Conservation (phyloP, 2,329 filamentous ascomycete genomes). For the Neofusicoccum laricinum region DNA sequence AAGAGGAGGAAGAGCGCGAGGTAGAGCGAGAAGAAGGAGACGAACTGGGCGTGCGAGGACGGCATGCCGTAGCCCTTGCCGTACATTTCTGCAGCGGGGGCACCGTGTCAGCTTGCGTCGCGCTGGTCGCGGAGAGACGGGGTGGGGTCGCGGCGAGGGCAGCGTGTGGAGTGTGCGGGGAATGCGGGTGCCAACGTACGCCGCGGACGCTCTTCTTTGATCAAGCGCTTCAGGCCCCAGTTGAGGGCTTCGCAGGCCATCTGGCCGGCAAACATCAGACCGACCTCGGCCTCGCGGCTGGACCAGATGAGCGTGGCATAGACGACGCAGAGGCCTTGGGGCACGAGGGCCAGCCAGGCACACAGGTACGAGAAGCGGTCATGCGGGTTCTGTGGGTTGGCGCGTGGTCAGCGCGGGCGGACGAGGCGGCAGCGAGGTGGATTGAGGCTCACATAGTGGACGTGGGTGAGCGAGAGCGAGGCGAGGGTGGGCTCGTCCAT, state of each 20-base stretch:
- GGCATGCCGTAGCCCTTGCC: slow-evolving; percentile 98
- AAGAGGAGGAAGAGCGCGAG: slow-evolving; percentile 80
- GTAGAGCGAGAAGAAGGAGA: slow-evolving; percentile 84
- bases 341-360: slow-evolving; percentile 90
- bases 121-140: background rate
- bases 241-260: slow-evolving; percentile 89
- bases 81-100: slow-evolving; percentile 56
- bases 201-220: slow-evolving; percentile 85
- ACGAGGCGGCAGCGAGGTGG: background rate
- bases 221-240: slow-evolving; percentile 81
- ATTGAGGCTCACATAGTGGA: slow-evolving; percentile 75
- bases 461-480: slow-evolving; percentile 90
- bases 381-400: slow-evolving; percentile 67
- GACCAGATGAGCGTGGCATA: slow-evolving; percentile 90
- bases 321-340: slow-evolving; percentile 84
- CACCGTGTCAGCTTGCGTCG: no score
- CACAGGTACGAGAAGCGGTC: slow-evolving; percentile 83
- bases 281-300: slow-evolving; percentile 83
- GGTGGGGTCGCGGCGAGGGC: slow-evolving; percentile 16
- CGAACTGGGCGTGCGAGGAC: slow-evolving; percentile 90
- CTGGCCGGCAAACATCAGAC: slow-evolving; percentile 88
- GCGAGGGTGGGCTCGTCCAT: slow-evolving; percentile 64
- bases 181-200: slow-evolving; percentile 52
- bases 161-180: background rate
- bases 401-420: slow-evolving; percentile 17